phyloP scores from a whole-genome alignment of 306 rosid species.

The Trifolium fragiferum region DNA sequence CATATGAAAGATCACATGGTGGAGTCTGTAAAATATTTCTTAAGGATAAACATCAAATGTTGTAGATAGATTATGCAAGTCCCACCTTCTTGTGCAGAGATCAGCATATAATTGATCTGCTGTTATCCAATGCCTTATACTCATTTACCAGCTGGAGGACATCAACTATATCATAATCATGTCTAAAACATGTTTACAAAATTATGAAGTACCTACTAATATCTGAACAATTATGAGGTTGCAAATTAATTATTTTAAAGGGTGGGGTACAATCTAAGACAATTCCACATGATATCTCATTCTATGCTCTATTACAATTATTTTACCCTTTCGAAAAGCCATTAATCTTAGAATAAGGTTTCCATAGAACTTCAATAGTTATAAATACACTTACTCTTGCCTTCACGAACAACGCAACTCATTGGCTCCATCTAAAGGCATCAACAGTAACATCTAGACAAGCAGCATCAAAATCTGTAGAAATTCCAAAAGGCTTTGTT shows the following conservation, averaged over 20 bases:
- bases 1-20: background rate
- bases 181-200: background rate
- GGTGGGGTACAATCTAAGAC: background rate
- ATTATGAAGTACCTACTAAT: background rate
- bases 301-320: background rate
- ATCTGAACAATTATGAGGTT: too few relatives aligned
- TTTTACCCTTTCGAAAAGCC: background rate
- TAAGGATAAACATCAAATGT: background rate
- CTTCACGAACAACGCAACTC: background rate
- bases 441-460: background rate
- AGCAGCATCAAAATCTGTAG: background rate
- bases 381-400: background rate
- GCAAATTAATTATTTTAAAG: too few relatives aligned
- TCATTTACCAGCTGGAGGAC: background rate
- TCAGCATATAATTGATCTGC: background rate
- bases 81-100: background rate
- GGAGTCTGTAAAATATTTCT: background rate
- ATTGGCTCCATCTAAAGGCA: background rate
- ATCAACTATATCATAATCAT: background rate
- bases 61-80: too few relatives aligned
- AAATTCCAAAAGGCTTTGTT: too few relatives aligned
- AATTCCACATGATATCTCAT: background rate
- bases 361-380: background rate
- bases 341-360: background rate
- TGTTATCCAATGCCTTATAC: background rate